These are phyloP conservation scores for Amphirosellinia nigrospora DNA, from an alignment of 495 filamentous ascomycete species.

Conservation along the genomic window DNA sequence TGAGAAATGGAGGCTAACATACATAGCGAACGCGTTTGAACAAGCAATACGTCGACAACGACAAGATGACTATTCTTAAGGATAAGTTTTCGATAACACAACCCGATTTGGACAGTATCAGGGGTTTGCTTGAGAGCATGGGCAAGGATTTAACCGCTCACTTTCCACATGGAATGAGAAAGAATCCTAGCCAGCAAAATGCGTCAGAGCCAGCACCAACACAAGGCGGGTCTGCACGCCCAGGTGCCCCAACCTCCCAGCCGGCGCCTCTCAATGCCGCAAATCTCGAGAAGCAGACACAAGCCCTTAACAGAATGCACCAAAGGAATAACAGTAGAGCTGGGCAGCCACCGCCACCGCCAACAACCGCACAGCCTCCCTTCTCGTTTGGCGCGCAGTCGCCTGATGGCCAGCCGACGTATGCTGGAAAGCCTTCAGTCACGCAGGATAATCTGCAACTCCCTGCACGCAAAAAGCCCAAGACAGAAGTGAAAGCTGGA, in stretches of 20 bases:
- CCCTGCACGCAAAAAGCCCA: slow-evolving; percentile 61
- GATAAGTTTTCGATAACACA: slow-evolving; percentile 64
- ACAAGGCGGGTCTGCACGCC: slow-evolving; percentile 29
- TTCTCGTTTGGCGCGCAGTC: slow-evolving; percentile 74
- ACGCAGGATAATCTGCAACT: slow-evolving; percentile 59
- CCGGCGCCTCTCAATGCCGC: slow-evolving; percentile 65
- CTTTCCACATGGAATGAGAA: slow-evolving; percentile 31
- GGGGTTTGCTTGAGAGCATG: slow-evolving; percentile 52
- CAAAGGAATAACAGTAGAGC: slow-evolving; percentile 48
- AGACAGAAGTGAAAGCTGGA: slow-evolving; percentile 51
- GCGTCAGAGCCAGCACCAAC: slow-evolving; percentile 29
- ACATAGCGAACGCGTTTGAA: slow-evolving; percentile 61
- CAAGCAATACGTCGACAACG: slow-evolving; percentile 63
- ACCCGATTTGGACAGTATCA: slow-evolving; percentile 59
- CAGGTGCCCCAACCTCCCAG: slow-evolving; percentile 37
- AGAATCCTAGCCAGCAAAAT: slow-evolving; percentile 30
- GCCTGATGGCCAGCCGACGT: slow-evolving; percentile 71
- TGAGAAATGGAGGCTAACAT: slow-evolving; percentile 2
- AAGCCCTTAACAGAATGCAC: slow-evolving; percentile 54
- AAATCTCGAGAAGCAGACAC: slow-evolving; percentile 72
- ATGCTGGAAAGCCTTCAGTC: slow-evolving; percentile 51
- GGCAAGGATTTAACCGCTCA: slow-evolving; percentile 36
- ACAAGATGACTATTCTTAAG: slow-evolving; percentile 56
- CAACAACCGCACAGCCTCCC: slow-evolving; percentile 68
- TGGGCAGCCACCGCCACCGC: slow-evolving; percentile 62